Conservation (phyloP, 1,139 yeast genomes). For the Hyphopichia fennica region DNA sequence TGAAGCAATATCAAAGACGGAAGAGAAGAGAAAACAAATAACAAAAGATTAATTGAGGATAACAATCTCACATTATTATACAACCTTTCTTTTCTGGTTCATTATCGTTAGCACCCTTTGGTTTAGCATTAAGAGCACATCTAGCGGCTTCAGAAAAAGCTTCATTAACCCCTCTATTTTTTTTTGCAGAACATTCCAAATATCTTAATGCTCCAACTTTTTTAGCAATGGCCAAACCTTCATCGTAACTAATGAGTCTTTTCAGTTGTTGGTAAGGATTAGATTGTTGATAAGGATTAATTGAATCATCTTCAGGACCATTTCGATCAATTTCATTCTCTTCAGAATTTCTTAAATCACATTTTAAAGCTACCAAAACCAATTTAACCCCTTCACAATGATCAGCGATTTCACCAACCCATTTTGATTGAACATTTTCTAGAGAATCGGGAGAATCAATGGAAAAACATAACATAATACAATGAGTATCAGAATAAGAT, state of each 20-base stretch:
- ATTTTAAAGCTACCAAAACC: slow-evolving; percentile 89
- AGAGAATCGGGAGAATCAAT: slow-evolving; percentile 93
- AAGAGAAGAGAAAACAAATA: no score
- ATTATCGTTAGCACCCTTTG: slow-evolving; percentile 64
- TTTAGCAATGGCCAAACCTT: slow-evolving; percentile 65
- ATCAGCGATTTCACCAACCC: slow-evolving; percentile 97
- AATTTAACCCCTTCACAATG: slow-evolving; percentile 96
- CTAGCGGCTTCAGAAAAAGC: slow-evolving; percentile 97
- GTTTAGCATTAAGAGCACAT: slow-evolving; percentile 88
- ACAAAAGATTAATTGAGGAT: not conserved
- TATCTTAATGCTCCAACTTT: slow-evolving; percentile 82
- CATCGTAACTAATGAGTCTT: slow-evolving; percentile 41
- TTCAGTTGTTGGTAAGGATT: slow-evolving; percentile 43
- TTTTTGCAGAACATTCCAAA: slow-evolving; percentile 91
- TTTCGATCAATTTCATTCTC: slow-evolving; percentile 27
- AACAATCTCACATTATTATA: slow-evolving; percentile 32
- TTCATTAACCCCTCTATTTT: slow-evolving; percentile 92
- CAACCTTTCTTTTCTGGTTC: slow-evolving; percentile 46
- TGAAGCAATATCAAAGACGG: no score
- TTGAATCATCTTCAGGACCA: slow-evolving; percentile 36
- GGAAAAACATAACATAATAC: slow-evolving; percentile 93
- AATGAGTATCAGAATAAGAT: slow-evolving; percentile 92
- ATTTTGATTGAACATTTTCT: slow-evolving; percentile 82
- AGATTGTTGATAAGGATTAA: slow-evolving; percentile 30
- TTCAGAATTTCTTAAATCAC: slow-evolving; percentile 72